Evolutionary conservation across 169 alveolate species (phyloP).

Genomic region (Plasmodium billcollinsi): DNA sequence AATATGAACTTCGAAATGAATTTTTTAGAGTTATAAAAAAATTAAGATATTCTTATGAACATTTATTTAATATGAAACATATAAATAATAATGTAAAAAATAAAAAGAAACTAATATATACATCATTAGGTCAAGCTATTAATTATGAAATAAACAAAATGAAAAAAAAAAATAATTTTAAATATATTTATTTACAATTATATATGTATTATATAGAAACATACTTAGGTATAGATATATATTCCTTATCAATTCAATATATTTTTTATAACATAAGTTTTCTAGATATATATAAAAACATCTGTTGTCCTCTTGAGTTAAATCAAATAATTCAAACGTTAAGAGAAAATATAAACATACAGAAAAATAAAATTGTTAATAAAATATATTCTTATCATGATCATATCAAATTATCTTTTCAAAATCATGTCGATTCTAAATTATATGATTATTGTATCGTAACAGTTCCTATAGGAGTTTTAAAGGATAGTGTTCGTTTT

Average conservation of each 20-base stretch:
- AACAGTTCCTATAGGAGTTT: slow-evolving; percentile 55
- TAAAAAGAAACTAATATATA: not conserved
- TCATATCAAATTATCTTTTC: slow-evolving; percentile 23
- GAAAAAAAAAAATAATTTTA: slow-evolving; percentile 13
- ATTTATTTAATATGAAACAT: slow-evolving; percentile 5
- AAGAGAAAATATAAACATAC: slow-evolving; percentile 17
- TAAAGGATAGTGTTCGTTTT: slow-evolving; percentile 35
- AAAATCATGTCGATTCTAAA: slow-evolving; percentile 20
- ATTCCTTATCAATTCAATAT: slow-evolving; percentile 50
- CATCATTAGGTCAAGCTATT: slow-evolving; percentile 42
- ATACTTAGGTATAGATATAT: slow-evolving; percentile 12
- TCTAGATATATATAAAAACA: slow-evolving; percentile 32
- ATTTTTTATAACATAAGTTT: slow-evolving; percentile 25
- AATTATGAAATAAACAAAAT: slow-evolving; percentile 21
- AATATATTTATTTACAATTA: slow-evolving; percentile 17
- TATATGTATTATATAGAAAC: slow-evolving; percentile 32
- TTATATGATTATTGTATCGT: slow-evolving; percentile 63
- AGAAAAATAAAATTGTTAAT: slow-evolving; percentile 74
- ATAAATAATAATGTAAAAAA: not conserved
- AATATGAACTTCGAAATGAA: slow-evolving; percentile 50
- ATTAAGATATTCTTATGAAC: slow-evolving; percentile 34
- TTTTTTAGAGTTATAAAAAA: slow-evolving; percentile 37
- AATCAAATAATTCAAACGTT: slow-evolving; percentile 20
- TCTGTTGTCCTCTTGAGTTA: slow-evolving; percentile 41
- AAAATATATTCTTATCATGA: slow-evolving; percentile 56